Conservation (phyloP, 2,329 filamentous ascomycete genomes). For the Aspergillus pseudotamarii region DNA sequence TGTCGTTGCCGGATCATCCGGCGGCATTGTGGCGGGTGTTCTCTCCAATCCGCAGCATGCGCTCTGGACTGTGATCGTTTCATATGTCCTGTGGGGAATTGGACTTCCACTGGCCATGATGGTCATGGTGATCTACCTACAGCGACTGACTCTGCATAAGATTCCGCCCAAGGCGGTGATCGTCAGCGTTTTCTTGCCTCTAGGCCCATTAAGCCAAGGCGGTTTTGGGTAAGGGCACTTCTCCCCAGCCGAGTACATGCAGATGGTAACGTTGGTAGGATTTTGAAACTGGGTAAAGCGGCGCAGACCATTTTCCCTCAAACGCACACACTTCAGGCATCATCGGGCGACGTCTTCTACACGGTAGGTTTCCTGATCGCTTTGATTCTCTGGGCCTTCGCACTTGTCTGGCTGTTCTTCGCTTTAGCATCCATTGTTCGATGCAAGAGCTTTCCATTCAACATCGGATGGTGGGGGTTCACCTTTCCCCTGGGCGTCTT, state of each 20-base stretch:
- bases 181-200: slow-evolving; percentile 68
- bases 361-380: slow-evolving; percentile 39
- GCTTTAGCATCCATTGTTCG: slow-evolving; percentile 39
- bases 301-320: slow-evolving; percentile 42
- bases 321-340: slow-evolving; percentile 33
- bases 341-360: slow-evolving; percentile 37
- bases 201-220: slow-evolving; percentile 69
- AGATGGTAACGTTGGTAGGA: slow-evolving; percentile 24
- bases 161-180: slow-evolving; percentile 70
- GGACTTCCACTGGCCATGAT: slow-evolving; percentile 64
- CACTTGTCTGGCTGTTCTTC: slow-evolving; percentile 44
- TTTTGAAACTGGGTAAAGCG: slow-evolving; percentile 55
- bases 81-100: slow-evolving; percentile 73
- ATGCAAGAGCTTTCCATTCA: slow-evolving; percentile 56
- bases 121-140: slow-evolving; percentile 70
- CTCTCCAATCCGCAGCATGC: slow-evolving; percentile 60
- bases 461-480: slow-evolving; percentile 66
- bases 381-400: slow-evolving; percentile 45
- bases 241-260: background rate
- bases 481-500: slow-evolving; percentile 63
- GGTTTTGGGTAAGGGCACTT: slow-evolving; percentile 55
- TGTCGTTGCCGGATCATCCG: slow-evolving; percentile 67
- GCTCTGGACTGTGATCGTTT: slow-evolving; percentile 64
- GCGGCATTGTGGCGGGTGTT: slow-evolving; percentile 63
- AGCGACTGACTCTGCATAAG: slow-evolving; percentile 67